These are phyloP conservation scores for Tarenaya hassleriana DNA, from an alignment of 345 rosid genomes.

Conservation along the genomic window DNA sequence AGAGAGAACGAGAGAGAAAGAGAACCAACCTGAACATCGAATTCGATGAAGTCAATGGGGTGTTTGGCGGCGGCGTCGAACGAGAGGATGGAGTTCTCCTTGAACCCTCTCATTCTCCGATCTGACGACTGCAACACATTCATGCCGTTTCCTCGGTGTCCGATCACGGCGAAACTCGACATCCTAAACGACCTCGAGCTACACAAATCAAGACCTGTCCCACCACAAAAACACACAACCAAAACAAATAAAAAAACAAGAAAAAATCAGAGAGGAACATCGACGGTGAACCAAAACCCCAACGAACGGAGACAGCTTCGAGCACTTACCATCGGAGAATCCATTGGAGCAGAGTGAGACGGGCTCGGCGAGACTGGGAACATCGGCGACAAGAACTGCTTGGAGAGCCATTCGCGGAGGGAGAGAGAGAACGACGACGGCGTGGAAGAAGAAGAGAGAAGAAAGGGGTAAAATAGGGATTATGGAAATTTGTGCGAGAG, in stretches of 20 bases:
- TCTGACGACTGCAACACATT: conserved; percentile 55
- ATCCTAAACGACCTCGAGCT: conserved; percentile 39
- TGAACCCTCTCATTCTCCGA: conserved; percentile 54
- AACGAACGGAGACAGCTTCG: conserved; percentile 25
- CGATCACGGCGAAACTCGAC: conserved; percentile 65
- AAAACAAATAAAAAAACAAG: background rate
- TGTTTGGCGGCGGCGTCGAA: conserved; percentile 69
- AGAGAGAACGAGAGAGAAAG: conserved; percentile 34
- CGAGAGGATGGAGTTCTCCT: conserved; percentile 74
- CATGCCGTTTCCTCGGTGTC: conserved; percentile 96
- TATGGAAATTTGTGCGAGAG: background rate
- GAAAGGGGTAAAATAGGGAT: conserved; percentile 14
- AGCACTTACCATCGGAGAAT: conserved; percentile 26
- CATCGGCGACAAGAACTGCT: conserved; percentile 81
- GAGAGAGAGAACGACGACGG: background rate
- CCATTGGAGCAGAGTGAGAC: conserved; percentile 31
- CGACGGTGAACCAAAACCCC: background rate
- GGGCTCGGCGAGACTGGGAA: conserved; percentile 54
- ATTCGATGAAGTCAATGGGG: conserved; percentile 79
- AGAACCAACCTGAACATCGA: conserved; percentile 87
- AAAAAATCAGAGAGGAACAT: background rate
- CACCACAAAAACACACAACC: no score
- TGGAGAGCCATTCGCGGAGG: conserved; percentile 56
- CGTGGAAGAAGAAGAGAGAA: background rate
- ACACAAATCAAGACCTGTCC: conserved; percentile 20